Evolutionary conservation across 352 stramenopile species (phyloP).

Genomic region (Phytophthora europaea): DNA sequence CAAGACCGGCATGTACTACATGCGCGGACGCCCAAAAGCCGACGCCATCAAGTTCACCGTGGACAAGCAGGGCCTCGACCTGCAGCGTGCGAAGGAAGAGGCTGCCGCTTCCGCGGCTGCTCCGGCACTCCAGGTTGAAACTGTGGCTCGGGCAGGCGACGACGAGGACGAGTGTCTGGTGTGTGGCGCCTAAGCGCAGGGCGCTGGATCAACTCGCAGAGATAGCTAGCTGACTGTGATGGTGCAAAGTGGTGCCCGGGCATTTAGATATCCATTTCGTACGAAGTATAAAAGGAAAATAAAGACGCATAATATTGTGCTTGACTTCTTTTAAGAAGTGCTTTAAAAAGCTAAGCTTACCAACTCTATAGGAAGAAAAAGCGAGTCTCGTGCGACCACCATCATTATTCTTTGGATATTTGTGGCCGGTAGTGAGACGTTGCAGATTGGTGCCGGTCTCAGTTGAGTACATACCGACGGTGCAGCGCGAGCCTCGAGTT

Average conservation of each 20-base stretch:
- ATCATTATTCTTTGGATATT: too few species aligned
- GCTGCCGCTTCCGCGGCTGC: background rate
- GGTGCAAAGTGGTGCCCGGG: too few species aligned
- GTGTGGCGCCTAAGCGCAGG: conserved; percentile 69
- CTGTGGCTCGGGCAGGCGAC: conserved; percentile 46
- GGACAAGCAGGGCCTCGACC: conserved; percentile 94
- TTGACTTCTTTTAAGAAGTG: too few species aligned
- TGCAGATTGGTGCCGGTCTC: conserved; percentile 76
- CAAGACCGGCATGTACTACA: conserved; percentile 99
- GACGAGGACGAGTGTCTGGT: conserved; percentile 85
- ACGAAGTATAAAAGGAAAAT: conserved; percentile 6
- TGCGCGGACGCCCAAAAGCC: conserved; percentile 98
- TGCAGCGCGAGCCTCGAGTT: conserved; percentile 64
- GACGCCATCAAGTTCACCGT: conserved; percentile 99
- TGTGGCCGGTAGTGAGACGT: conserved; percentile 54
- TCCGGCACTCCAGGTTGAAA: conserved; percentile 53
- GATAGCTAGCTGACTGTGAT: background rate
- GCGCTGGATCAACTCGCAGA: background rate
- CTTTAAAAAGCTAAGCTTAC: too few species aligned
- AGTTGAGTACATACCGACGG: conserved; percentile 61
- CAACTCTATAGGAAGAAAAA: too few species aligned
- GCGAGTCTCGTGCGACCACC: too few species aligned
- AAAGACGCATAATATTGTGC: conserved; percentile 7
- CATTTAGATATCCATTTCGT: background rate
- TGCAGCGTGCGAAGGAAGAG: conserved; percentile 43